A percentile compares a stretch with the other conserved stretches of the same genome.
Evolutionary conservation across 2,329 filamentous ascomycete genomes (phyloP).

Genomic region (Monilinia vaccinii-corymbosi): DNA sequence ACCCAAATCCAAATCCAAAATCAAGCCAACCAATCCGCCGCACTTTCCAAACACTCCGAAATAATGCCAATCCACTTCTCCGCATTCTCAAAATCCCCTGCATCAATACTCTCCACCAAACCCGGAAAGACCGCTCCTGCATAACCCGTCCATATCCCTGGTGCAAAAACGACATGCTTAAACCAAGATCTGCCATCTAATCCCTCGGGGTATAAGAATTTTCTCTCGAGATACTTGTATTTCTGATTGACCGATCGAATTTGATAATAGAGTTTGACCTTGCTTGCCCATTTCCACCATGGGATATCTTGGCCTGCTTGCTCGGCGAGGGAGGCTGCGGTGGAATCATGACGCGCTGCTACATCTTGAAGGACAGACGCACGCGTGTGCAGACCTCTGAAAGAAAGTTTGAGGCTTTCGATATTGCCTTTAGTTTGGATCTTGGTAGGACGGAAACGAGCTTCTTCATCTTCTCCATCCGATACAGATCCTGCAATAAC

Average conservation of each 20-base stretch:
- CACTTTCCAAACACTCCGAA: constrained; percentile 24
- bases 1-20: not conserved
- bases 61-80: constrained; percentile 52
- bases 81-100: constrained; percentile 48
- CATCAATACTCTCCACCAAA: constrained; percentile 52
- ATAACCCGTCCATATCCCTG: constrained; percentile 87
- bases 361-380: constrained; percentile 19
- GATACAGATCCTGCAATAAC: constrained; percentile 14
- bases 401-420: constrained; percentile 20
- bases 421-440: constrained; percentile 16
- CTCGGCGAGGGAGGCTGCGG: constrained; percentile 26
- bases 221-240: constrained; percentile 76
- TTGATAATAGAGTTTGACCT: constrained; percentile 51
- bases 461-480: constrained; percentile 25
- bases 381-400: constrained; percentile 24
- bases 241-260: constrained; percentile 64
- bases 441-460: constrained; percentile 21
- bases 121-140: constrained; percentile 62
- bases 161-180: constrained; percentile 91
- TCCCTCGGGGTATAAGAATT: constrained; percentile 67
- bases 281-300: constrained; percentile 71
- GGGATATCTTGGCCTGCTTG: constrained; percentile 49
- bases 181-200: constrained; percentile 79
- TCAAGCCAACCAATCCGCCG: not conserved
- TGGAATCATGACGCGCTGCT: constrained; percentile 24